Evolutionary conservation across 2,329 filamentous ascomycete species (phyloP), one percentile per base, ranked within the genome.

Genomic region (Xylariales sp.): DNA sequence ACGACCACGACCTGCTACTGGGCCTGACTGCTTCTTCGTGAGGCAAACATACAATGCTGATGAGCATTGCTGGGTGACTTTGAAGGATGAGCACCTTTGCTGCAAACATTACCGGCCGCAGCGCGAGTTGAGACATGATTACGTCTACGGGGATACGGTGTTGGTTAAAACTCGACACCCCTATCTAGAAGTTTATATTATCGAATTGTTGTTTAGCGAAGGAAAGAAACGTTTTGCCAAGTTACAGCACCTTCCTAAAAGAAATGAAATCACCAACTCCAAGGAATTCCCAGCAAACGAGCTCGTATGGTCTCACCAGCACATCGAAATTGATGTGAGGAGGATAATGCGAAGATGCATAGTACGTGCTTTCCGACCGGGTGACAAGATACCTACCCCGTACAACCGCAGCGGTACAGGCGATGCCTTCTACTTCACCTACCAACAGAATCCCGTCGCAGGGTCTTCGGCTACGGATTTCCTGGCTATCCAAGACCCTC

Each of bases 11-110:
- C 14, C 7, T 10, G 12, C 10, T 5, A 17, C 19, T 61, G 63
- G 2, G 73, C 79, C 6, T n/a, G n/a, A n/a, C n/a, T n/a, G n/a
- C n/a, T 76, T 82, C 31, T 86, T 91, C 43, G 72, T 90, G 3
- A 74, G 87, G 0, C 83, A 88, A 47, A 83, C 77, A 0, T 91
- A 87, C 47, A 53, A 78, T 2, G 69, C 72, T 2, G 61, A 69
- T 1, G 69, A 83, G 2, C 73, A 76, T 3, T 71, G 74, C 13
- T 90, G 86, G 66, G 61, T 78, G 0, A 77, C 76, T 0, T 57
- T 89, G 0, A 56, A 69, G 7, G 43, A 69, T 4, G 48, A 59
- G 0, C 78, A 90, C 47, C 66, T 81, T 21, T 46, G 31, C 4
- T 88, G 84, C 47, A 33, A 44, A n/a, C 17, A 46, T 6, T 42